These are phyloP conservation scores for Taphrina sp. DNA, from an alignment of 1,139 yeast species.

Conservation along the genomic window DNA sequence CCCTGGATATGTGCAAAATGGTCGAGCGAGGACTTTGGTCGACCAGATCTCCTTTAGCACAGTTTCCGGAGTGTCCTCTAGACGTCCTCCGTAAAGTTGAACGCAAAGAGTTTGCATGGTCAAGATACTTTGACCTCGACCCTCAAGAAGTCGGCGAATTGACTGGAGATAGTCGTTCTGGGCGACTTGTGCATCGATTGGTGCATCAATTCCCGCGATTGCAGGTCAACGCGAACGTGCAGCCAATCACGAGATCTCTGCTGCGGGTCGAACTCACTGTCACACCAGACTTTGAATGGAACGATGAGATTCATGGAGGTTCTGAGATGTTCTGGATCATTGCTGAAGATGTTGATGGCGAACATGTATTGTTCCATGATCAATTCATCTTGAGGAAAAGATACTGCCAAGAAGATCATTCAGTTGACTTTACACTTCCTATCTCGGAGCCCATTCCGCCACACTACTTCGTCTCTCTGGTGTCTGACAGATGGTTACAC, in stretches of 20 bases:
- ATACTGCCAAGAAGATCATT: constrained; percentile 55
- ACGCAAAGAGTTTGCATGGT: constrained; percentile 79
- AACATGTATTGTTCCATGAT: constrained; percentile 61
- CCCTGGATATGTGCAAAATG: constrained; percentile 72
- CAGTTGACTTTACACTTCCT: constrained; percentile 66
- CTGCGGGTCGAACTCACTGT: constrained; percentile 66
- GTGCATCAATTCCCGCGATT: constrained; percentile 72
- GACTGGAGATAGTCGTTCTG: constrained; percentile 66
- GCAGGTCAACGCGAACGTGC: constrained; percentile 57
- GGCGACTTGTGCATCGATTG: constrained; percentile 60
- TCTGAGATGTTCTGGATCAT: constrained; percentile 65
- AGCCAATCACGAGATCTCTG: constrained; percentile 72
- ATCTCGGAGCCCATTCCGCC: constrained; percentile 66
- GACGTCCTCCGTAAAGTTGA: constrained; percentile 75
- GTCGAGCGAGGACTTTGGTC: constrained; percentile 81
- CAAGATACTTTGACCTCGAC: constrained; percentile 65
- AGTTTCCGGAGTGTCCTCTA: constrained; percentile 64
- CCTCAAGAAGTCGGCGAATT: constrained; percentile 82
- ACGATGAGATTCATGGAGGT: constrained; percentile 58
- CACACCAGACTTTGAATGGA: constrained; percentile 77
- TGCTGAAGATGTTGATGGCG: constrained; percentile 85
- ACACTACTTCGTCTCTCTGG: constrained; percentile 65
- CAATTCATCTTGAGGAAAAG: constrained; percentile 54
- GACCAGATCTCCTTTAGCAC: constrained; percentile 81
- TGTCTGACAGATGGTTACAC: constrained; percentile 84